Evolutionary conservation across 2,329 filamentous ascomycete species (phyloP).

Genomic region (Penicillium sp.): DNA sequence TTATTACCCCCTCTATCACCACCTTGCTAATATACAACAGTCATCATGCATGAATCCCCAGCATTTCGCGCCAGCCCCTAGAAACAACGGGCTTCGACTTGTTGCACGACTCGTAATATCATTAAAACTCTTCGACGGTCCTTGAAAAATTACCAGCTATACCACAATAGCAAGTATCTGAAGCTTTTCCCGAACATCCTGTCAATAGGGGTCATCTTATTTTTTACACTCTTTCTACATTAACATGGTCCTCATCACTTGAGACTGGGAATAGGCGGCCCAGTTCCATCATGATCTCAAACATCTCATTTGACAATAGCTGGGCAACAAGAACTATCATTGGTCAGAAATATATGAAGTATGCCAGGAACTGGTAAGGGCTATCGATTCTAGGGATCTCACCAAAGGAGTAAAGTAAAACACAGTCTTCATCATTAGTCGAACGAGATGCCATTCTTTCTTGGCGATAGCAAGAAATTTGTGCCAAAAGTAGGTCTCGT

Average conservation of each 20-base stretch:
- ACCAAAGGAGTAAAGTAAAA: conserved; percentile 86
- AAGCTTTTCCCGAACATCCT: no score
- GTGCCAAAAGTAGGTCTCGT: conserved; percentile 77
- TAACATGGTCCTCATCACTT: background rate
- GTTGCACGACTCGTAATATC: no score
- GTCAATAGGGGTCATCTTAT: no score
- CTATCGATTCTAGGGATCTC: conserved; percentile 20
- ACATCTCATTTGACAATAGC: background rate
- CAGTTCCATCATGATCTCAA: background rate
- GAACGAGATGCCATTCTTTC: conserved; percentile 53
- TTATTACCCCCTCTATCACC: no score
- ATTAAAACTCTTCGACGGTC: no score
- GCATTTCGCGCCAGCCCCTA: no score
- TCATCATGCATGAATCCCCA: no score
- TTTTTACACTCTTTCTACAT: background rate
- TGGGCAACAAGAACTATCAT: background rate
- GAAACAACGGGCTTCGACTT: no score
- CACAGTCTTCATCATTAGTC: conserved; percentile 66
- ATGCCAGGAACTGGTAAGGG: background rate
- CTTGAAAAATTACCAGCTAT: no score
- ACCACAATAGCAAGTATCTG: no score
- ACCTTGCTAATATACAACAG: no score
- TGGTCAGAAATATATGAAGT: background rate
- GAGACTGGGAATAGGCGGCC: background rate
- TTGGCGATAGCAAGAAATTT: conserved; percentile 80